Evolutionary conservation across 2,329 filamentous ascomycete species (phyloP), one percentile per base, ranked within the genome.

Genomic region (Neonectria sp.): DNA sequence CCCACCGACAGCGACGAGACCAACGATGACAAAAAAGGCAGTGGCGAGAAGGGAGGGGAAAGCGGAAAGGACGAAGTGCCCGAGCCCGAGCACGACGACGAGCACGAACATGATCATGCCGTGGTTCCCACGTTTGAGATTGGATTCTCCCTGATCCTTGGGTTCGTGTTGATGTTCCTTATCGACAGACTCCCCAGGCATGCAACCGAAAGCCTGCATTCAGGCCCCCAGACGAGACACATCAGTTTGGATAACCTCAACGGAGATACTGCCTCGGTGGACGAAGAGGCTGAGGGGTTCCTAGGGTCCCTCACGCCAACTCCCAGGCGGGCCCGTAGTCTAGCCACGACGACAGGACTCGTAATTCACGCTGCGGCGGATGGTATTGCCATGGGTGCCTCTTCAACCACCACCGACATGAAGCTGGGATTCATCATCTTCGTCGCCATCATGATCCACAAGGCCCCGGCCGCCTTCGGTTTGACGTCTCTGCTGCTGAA

Each of bases 121-220:
- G 82, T 85, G 51, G 80, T 89, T 84, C 88, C 95, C 79, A 86
- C 88, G 0, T 90, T 91, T 71, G 96, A 93, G 82, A 93, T 99
- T 65, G 96, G 96, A 6, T 86, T 98, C 60, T 94, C 95, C 2
- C 85, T 99, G 58, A 90, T 97, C 62, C 84, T 93, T 17, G 96
- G 96, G 13, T 99, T 98, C 81, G 90, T 97, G 64, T 88, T 98
- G 71, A 99, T 99, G 96, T 98, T 97, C 78, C 88, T 99, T 25
- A 92, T 99, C 76, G 95, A 99, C 81, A 91, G 93, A 58, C 82
- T 97, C 9, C 94, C 95, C 8, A 90, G 90, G 46, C 92, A 95
- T 78, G 90, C 91, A 6, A 88, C 88, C 1, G 87, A 93, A 24
- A 86, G 87, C 46, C 83, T 93, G 43, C 90, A 91, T 74, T 83